Evolutionary conservation across 352 stramenopile species (phyloP).

Genomic region (Albugo laibachii): DNA sequence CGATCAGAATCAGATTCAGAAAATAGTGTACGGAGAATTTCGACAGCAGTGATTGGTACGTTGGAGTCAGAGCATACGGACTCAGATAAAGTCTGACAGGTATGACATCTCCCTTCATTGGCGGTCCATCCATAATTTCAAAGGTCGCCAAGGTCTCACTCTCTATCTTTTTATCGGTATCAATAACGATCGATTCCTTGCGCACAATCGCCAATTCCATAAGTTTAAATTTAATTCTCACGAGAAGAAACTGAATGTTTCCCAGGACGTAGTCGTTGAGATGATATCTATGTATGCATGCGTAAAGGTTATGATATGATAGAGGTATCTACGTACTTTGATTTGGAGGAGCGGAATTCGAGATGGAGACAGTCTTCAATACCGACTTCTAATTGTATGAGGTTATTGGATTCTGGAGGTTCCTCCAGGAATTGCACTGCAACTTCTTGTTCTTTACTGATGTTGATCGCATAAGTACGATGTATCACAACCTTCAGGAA

Average conservation of each 20-base stretch:
- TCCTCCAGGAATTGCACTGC: conserved; percentile 65
- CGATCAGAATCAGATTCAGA: conserved; percentile 96
- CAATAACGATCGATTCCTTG: conserved; percentile 77
- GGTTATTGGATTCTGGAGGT: conserved; percentile 67
- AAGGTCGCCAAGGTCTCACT: conserved; percentile 96
- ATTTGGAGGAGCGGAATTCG: conserved; percentile 97
- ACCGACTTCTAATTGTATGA: conserved; percentile 96
- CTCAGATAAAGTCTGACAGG: conserved; percentile 91
- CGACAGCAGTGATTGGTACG: conserved; percentile 78
- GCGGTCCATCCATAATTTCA: conserved; percentile 98
- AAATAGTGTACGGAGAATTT: conserved; percentile 92
- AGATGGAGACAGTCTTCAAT: conserved; percentile 99
- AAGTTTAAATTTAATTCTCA: conserved; percentile 98
- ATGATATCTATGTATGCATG: conserved; percentile 35
- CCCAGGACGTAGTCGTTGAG: conserved; percentile 92
- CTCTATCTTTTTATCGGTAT: conserved; percentile 75
- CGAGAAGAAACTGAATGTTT: conserved; percentile 96
- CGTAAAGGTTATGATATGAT: neutral
- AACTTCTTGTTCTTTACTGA: conserved; percentile 88
- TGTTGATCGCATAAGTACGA: conserved; percentile 79
- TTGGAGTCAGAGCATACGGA: conserved; percentile 79
- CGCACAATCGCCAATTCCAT: conserved; percentile 97
- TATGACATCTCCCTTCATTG: conserved; percentile 91
- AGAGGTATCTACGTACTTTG: conserved; percentile 43
- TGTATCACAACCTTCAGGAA: conserved; percentile 86